These are phyloP conservation scores for Ensete glaucum DNA, from an alignment of 176 grass and related monocot genomes.

Conservation along the genomic window DNA sequence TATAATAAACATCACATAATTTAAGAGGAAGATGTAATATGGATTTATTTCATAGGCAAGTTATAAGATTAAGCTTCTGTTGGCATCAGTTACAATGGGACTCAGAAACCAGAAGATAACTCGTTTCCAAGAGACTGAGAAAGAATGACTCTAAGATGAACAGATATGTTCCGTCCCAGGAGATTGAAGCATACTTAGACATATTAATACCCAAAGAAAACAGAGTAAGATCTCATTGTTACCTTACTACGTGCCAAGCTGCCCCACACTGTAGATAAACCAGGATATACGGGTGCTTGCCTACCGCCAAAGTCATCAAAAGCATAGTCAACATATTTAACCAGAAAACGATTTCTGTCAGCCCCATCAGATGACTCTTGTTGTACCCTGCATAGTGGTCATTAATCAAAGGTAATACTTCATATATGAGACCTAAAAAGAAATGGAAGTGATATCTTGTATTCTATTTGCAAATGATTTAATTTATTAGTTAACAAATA, in stretches of 20 bases:
- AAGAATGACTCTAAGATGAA: neutral
- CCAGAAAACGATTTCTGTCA: slow-evolving; percentile 92
- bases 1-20: too few relatives aligned
- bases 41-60: too few relatives aligned
- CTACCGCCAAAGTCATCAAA: slow-evolving; percentile 84
- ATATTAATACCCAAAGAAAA: slow-evolving; percentile 1
- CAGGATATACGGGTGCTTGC: slow-evolving; percentile 91
- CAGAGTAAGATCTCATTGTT: slow-evolving; percentile 2
- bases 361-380: slow-evolving; percentile 95
- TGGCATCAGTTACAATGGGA: too few relatives aligned
- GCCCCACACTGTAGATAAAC: slow-evolving; percentile 97
- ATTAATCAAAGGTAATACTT: neutral
- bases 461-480: neutral
- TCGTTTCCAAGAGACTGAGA: neutral
- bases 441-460: neutral
- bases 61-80: too few relatives aligned
- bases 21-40: too few relatives aligned
- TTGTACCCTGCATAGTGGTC: slow-evolving; percentile 53
- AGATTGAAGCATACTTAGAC: neutral
- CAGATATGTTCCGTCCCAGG: neutral
- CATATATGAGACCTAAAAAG: neutral
- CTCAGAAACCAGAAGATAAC: too few relatives aligned
- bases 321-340: slow-evolving; percentile 95
- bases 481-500: neutral
- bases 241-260: slow-evolving; percentile 99